Conservation (phyloP, 306 rosid species). For the Senna siamea region DNA sequence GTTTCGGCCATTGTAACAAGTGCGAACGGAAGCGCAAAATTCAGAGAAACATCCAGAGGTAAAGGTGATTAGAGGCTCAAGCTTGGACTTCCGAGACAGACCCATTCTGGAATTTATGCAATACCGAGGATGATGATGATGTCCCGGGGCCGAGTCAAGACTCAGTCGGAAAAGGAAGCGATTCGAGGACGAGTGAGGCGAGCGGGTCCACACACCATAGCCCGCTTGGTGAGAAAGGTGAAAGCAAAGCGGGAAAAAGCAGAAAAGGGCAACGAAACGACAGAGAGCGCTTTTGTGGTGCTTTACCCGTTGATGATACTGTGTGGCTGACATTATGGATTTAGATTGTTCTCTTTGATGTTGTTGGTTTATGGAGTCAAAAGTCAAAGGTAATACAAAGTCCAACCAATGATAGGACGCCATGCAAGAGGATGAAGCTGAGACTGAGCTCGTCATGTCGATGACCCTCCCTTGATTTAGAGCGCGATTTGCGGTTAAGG, state of each 20-base stretch:
- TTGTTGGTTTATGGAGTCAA: conserved; percentile 23
- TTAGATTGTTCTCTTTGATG: neutral
- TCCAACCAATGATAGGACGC: neutral
- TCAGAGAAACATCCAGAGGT: conserved; percentile 26
- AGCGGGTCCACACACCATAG: conserved; percentile 44
- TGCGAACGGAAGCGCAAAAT: conserved; percentile 23
- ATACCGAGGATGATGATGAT: conserved; percentile 59
- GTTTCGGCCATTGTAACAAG: conserved; percentile 58
- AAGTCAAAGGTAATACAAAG: neutral
- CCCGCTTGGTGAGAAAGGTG: conserved; percentile 35
- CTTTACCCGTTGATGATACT: conserved; percentile 6
- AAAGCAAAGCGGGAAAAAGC: conserved; percentile 32
- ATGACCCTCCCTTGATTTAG: neutral
- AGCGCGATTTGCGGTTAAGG: conserved; percentile 43
- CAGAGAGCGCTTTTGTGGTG: conserved; percentile 32
- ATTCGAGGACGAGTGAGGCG: conserved; percentile 21
- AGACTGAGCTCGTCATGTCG: neutral
- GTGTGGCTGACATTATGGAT: conserved; percentile 9
- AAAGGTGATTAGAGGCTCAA: conserved; percentile 34
- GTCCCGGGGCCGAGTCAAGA: conserved; percentile 61
- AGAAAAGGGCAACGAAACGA: conserved; percentile 20
- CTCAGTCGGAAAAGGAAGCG: conserved; percentile 50
- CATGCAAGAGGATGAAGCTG: neutral
- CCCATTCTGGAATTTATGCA: conserved; percentile 60
- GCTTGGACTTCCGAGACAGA: conserved; percentile 51